phyloP scores from a whole-genome alignment of 257 asterid genomes.

The Verbascum thapsus region DNA sequence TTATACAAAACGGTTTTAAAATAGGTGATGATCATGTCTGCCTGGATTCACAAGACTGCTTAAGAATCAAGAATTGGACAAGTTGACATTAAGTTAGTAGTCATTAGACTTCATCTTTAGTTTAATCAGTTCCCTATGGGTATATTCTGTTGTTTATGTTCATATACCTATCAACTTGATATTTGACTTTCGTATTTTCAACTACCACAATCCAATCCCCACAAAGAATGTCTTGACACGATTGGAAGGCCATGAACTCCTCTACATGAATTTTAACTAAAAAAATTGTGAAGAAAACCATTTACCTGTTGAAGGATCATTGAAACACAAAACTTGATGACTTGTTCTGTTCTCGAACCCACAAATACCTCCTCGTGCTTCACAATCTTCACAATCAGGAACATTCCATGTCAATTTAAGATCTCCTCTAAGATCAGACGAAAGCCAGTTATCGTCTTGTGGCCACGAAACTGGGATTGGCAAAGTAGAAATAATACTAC shows the following conservation, averaged over 20 bases:
- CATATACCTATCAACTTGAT: slow-evolving; percentile 17
- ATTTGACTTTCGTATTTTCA: slow-evolving; percentile 29
- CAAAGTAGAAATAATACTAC: slow-evolving; percentile 36
- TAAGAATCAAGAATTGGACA: too few relatives aligned
- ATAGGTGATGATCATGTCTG: too few relatives aligned
- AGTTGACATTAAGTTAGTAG: too few relatives aligned
- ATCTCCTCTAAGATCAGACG: slow-evolving; percentile 33
- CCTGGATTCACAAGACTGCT: too few relatives aligned
- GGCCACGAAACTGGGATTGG: slow-evolving; percentile 53
- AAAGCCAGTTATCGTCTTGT: slow-evolving; percentile 23
- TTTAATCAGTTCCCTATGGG: too few relatives aligned
- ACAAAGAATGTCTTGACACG: slow-evolving; percentile 10
- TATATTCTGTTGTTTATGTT: neutral
- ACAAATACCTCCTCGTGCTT: slow-evolving; percentile 46
- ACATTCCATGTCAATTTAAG: slow-evolving; percentile 44
- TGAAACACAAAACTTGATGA: slow-evolving; percentile 31
- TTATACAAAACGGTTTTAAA: too few relatives aligned
- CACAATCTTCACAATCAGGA: slow-evolving; percentile 48
- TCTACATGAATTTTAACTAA: too few relatives aligned
- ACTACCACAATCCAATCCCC: slow-evolving; percentile 21
- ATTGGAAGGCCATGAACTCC: neutral
- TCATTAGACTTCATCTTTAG: too few relatives aligned
- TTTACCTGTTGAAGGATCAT: slow-evolving; percentile 37
- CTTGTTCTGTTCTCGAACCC: slow-evolving; percentile 39
- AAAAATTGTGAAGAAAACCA: too few relatives aligned